Conservation (phyloP, 139 green algal species). For the Chlamydomonas sp. region DNA sequence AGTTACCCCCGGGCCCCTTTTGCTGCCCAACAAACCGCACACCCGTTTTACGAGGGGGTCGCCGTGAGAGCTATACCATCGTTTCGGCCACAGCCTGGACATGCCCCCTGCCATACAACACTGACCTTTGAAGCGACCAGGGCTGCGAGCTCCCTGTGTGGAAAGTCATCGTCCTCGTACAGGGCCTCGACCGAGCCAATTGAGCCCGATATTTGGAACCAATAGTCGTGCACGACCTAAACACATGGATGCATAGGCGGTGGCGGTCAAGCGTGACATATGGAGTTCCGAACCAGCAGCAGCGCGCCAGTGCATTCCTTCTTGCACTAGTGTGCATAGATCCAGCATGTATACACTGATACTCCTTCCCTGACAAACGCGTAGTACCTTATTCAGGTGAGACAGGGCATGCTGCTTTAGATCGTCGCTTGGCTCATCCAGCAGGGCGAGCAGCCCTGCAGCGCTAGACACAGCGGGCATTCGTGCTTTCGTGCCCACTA, state of each 20-base stretch:
- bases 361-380: constrained; percentile 55
- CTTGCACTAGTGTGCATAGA: background rate
- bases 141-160: constrained; percentile 90
- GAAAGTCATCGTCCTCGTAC: constrained; percentile 96
- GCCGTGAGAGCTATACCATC: background rate
- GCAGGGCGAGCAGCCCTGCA: constrained; percentile 85
- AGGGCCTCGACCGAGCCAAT: constrained; percentile 91
- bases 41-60: background rate
- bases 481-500: too few relatives aligned
- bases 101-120: background rate
- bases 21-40: background rate
- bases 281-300: constrained; percentile 1
- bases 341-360: background rate
- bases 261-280: background rate
- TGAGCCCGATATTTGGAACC: constrained; percentile 91
- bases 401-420: constrained; percentile 84
- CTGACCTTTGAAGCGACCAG: constrained; percentile 97
- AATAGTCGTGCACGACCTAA: constrained; percentile 80
- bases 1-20: background rate
- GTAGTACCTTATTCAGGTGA: constrained; percentile 67
- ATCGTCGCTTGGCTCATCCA: constrained; percentile 82
- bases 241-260: too few relatives aligned
- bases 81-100: background rate
- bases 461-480: constrained; percentile 68
- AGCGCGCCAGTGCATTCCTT: too few relatives aligned